Percentiles rank a stretch among this genome's conserved stretches.
Evolutionary conservation across 495 filamentous ascomycete species (phyloP).

Genomic region (Thozetella sp.): DNA sequence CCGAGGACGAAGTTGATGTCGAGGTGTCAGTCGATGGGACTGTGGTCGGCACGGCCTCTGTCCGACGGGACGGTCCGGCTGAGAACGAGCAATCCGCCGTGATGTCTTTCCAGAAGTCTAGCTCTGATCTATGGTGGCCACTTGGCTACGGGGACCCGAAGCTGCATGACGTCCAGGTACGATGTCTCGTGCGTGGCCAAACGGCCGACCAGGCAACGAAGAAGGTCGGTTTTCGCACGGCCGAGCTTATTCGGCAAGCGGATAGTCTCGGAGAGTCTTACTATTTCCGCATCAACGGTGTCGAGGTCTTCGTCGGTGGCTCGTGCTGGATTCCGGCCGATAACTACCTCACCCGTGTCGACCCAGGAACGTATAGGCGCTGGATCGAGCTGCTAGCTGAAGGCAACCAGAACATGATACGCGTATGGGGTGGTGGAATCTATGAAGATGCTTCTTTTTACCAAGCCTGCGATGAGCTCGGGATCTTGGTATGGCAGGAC

Average conservation of each 20-base stretch:
- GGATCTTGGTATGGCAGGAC: constrained; percentile 80
- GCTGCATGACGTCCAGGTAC: constrained; percentile 58
- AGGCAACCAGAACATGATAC: constrained; percentile 66
- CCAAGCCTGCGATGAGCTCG: constrained; percentile 72
- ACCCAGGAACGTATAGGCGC: constrained; percentile 55
- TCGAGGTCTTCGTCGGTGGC: constrained; percentile 71
- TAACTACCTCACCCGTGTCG: constrained; percentile 60
- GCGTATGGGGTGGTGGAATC: constrained; percentile 77
- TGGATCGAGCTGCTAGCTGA: constrained; percentile 65
- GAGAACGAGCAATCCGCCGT: constrained; percentile 2
- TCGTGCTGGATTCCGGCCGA: constrained; percentile 80
- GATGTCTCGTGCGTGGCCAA: constrained; percentile 31
- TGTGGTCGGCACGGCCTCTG: not conserved
- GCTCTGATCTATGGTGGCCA: constrained; percentile 42
- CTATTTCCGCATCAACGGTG: constrained; percentile 72
- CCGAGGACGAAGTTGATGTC: not conserved
- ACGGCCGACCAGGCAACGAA: constrained; percentile 34
- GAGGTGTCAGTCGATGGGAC: not conserved
- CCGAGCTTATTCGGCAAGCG: constrained; percentile 59
- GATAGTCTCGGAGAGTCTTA: constrained; percentile 67
- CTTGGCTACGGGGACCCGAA: constrained; percentile 65
- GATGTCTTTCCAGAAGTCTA: constrained; percentile 29
- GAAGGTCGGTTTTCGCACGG: constrained; percentile 65
- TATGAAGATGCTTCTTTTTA: constrained; percentile 77
- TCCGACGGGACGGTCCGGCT: not conserved